Evolutionary conservation across 768 basidiomycete species (phyloP), one percentile per base, ranked within the genome.

Genomic region (Termitomyces sp.): DNA sequence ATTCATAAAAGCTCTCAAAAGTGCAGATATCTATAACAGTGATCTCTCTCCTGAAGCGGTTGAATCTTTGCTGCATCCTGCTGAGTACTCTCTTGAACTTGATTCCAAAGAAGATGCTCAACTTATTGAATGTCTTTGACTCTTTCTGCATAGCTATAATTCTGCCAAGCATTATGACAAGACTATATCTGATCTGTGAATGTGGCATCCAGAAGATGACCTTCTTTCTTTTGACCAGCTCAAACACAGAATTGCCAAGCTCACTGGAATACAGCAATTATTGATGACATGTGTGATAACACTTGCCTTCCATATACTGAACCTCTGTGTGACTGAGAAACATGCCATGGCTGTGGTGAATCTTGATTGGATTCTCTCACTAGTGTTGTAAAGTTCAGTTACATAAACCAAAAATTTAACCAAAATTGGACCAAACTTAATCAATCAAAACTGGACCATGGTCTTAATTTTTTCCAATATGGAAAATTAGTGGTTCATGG

Each of bases 151-250:
- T 23, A 48, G 53, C 10, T 32, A 48, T 37, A 43, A 61, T 34
- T 57, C 53, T 2, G 49, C 38, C 17, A 45, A 52, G 42, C 17
- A 46, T 14, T 61, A 61, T 41, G 31, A 32, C 11, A 1, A 29
- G n/a, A 53, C 56, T 4, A 58, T 57, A 21, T 6, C 37, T 17
- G 42, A 53, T 31, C 47, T 57, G 21, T 14, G 31, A 21, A 54
- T 29, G 9, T 17, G 41, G 3, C 48, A 59, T 48, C 61, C 57
- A 2, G 41, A 50, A 11, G 54, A 56, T 23, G 34, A 59, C 1
- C 37, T 45, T 14, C 47, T 59, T 7, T 62, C 58, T 2, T 62
- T 48, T 40, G 45, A 62, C 35, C 58, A 62, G 44, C 50, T 62
- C 54, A 62, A 53, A 27, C 32, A 43, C 8, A 47, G 17, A 7